phyloP scores from a whole-genome alignment of 108 stramenopile species.

The Pseudonitzschia multiseries region DNA sequence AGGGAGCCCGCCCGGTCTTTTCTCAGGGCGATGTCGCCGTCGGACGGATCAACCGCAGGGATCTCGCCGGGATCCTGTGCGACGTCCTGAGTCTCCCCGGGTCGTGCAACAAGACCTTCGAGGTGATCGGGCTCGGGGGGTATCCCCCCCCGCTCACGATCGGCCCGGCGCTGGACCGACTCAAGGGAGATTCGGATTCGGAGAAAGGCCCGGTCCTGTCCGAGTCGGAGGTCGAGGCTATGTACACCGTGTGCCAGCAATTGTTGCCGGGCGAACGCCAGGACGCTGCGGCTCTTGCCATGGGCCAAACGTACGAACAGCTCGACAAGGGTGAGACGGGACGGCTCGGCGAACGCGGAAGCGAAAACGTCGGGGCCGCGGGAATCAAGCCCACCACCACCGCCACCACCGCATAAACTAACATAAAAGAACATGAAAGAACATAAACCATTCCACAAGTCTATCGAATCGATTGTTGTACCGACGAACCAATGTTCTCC shows the following conservation, averaged over 20 bases:
- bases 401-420: no score
- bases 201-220: slow-evolving; percentile 38
- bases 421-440: no score
- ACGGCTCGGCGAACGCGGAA: slow-evolving; percentile 70
- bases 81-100: slow-evolving; percentile 62
- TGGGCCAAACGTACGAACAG: slow-evolving; percentile 90
- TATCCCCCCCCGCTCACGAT: slow-evolving; percentile 64
- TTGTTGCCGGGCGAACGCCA: slow-evolving; percentile 87
- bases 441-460: no score
- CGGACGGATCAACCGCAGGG: slow-evolving; percentile 87
- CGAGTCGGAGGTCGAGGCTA: slow-evolving; percentile 51
- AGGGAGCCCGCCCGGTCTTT: slow-evolving; percentile 82
- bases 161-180: slow-evolving; percentile 42
- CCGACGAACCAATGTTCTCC: no score
- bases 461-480: no score
- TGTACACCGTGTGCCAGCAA: slow-evolving; percentile 74
- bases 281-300: slow-evolving; percentile 70
- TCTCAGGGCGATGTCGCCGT: slow-evolving; percentile 87
- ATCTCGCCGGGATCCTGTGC: slow-evolving; percentile 80
- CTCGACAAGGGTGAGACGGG: slow-evolving; percentile 73
- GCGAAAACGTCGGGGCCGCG: slow-evolving; percentile 45
- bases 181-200: slow-evolving; percentile 39
- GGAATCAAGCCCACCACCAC: neutral
- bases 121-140: slow-evolving; percentile 74
- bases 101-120: slow-evolving; percentile 91